phyloP scores from a whole-genome alignment of 768 basidiomycete species.

The Leccinum imitatum region DNA sequence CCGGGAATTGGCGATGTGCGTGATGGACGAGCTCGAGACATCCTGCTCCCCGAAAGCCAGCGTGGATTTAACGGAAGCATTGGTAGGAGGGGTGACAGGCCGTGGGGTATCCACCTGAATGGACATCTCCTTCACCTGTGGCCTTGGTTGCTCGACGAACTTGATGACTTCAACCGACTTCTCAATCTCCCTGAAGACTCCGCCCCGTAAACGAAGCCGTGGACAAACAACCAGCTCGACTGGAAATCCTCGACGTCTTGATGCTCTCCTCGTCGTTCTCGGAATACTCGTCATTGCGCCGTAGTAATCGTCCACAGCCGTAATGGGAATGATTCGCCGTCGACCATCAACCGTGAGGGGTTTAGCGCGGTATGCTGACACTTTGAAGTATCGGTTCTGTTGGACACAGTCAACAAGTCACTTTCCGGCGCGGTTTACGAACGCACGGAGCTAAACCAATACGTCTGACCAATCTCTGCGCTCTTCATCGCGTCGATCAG shows the following conservation, averaged over 20 bases:
- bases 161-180: slow-evolving; percentile 21
- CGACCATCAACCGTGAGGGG: slow-evolving; percentile 63
- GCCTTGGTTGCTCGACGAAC: slow-evolving; percentile 45
- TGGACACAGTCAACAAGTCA: slow-evolving; percentile 7
- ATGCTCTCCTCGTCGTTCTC: slow-evolving; percentile 70
- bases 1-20: slow-evolving; percentile 35
- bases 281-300: slow-evolving; percentile 58
- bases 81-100: slow-evolving; percentile 33
- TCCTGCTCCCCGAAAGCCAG: slow-evolving; percentile 24
- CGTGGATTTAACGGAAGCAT: slow-evolving; percentile 28
- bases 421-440: neutral
- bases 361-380: slow-evolving; percentile 68
- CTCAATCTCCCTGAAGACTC: slow-evolving; percentile 25
- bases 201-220: slow-evolving; percentile 24
- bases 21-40: slow-evolving; percentile 30
- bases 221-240: slow-evolving; percentile 28
- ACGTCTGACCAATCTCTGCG: slow-evolving; percentile 58
- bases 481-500: slow-evolving; percentile 56
- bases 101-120: slow-evolving; percentile 70
- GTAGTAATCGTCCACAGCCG: slow-evolving; percentile 54
- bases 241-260: slow-evolving; percentile 56
- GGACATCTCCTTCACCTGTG: slow-evolving; percentile 70
- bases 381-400: slow-evolving; percentile 73
- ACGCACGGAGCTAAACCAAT: slow-evolving; percentile 61
- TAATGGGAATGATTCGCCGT: slow-evolving; percentile 77